phyloP scores from a whole-genome alignment of 768 basidiomycete genomes.

The Zangia roseola region DNA sequence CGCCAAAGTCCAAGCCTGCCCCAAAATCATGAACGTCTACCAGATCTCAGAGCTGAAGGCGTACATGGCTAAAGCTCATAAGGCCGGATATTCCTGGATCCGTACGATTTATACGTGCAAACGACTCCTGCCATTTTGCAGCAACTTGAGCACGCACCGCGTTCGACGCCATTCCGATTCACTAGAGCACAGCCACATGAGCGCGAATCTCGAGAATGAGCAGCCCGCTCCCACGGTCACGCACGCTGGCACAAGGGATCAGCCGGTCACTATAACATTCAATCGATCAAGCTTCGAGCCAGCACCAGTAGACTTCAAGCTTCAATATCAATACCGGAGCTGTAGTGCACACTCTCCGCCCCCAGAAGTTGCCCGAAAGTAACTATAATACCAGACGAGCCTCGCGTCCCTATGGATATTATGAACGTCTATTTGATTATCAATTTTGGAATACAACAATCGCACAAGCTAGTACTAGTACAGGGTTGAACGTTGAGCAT shows the following conservation, averaged over 20 bases:
- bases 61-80: conserved; percentile 61
- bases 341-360: too few relatives aligned
- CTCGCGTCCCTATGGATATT: too few relatives aligned
- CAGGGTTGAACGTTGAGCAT: conserved; percentile 3
- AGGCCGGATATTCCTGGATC: conserved; percentile 64
- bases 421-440: background rate
- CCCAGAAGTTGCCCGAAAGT: too few relatives aligned
- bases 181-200: conserved; percentile 22
- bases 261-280: too few relatives aligned
- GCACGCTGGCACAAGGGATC: too few relatives aligned
- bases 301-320: too few relatives aligned
- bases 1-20: conserved; percentile 62
- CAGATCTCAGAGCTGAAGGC: background rate
- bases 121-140: conserved; percentile 70
- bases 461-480: conserved; percentile 9
- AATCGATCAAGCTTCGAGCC: too few relatives aligned
- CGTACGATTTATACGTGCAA: conserved; percentile 57
- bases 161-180: conserved; percentile 49
- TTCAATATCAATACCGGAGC: too few relatives aligned
- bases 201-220: too few relatives aligned
- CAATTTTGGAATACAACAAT: conserved; percentile 21
- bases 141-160: conserved; percentile 65
- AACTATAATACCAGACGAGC: too few relatives aligned
- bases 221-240: too few relatives aligned
- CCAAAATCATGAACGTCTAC: conserved; percentile 1